Evolutionary conservation across 2,329 filamentous ascomycete genomes (phyloP).

Genomic region (Pestalotiopsis sp.): DNA sequence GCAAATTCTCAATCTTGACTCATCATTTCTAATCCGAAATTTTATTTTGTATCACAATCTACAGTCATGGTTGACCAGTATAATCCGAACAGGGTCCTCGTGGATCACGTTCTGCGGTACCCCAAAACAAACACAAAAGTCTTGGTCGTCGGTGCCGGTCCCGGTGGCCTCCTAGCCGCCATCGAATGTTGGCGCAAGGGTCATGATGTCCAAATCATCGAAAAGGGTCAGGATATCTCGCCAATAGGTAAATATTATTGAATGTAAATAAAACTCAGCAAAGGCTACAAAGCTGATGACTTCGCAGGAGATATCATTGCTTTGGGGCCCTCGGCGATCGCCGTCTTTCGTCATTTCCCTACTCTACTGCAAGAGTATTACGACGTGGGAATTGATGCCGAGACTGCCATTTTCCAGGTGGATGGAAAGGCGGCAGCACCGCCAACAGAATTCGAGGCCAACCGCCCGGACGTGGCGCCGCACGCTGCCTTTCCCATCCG

Average conservation of each 20-base stretch:
- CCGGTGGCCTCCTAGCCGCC: conserved; percentile 18
- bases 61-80: too few relatives aligned
- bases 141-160: conserved; percentile 17
- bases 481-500: conserved; percentile 9
- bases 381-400: background rate
- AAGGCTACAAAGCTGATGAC: too few relatives aligned
- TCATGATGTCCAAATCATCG: conserved; percentile 19
- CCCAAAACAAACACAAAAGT: conserved; percentile 13
- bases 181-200: conserved; percentile 24
- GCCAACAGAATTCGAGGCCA: background rate
- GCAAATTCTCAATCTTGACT: too few relatives aligned
- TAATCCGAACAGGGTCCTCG: background rate
- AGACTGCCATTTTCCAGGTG: background rate
- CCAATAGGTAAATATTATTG: background rate
- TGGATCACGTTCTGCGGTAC: background rate
- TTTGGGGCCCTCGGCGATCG: background rate
- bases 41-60: too few relatives aligned
- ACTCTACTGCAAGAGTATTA: conserved; percentile 3
- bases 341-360: background rate
- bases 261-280: background rate
- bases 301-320: conserved; percentile 1
- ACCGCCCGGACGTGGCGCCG: background rate
- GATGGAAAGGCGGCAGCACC: background rate
- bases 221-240: background rate
- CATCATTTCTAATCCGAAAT: too few relatives aligned